Percentiles rank a stretch among this genome's conserved stretches.
phyloP scores from a whole-genome alignment of 345 rosid genomes.

The Heritiera littoralis region DNA sequence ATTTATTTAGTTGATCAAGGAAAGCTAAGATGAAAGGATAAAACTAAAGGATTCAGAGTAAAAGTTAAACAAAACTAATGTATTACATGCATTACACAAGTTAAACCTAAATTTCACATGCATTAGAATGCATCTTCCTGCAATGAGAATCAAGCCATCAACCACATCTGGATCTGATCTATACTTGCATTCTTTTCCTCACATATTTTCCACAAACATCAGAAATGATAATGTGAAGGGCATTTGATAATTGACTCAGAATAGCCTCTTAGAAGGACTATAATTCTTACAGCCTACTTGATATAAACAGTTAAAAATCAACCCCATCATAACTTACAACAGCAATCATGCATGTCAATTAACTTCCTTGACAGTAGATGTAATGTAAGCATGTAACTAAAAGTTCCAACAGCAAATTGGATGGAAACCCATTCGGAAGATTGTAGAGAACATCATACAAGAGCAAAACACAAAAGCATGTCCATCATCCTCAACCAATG shows the following conservation, averaged over 20 bases:
- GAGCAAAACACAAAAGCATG: not conserved
- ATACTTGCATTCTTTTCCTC: not conserved
- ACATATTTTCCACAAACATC: not conserved
- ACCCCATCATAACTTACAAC: conserved; percentile 7
- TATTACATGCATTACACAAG: not conserved
- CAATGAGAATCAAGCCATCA: not conserved
- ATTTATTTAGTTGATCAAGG: not conserved
- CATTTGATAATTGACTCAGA: conserved; percentile 1
- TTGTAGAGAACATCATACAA: not conserved
- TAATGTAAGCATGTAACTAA: not conserved
- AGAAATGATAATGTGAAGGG: not conserved
- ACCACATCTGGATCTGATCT: conserved; percentile 1
- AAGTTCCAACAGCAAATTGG: not conserved
- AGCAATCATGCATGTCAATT: not conserved
- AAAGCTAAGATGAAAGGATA: not conserved
- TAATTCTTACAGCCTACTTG: not conserved
- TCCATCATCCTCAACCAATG: not conserved
- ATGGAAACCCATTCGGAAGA: not conserved
- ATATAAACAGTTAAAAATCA: not conserved
- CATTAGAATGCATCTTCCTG: not conserved
- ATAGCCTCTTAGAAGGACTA: conserved; percentile 8
- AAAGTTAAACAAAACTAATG: not conserved
- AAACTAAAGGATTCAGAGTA: not conserved
- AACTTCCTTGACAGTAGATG: not conserved
- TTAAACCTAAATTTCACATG: conserved; percentile 4